These are phyloP conservation scores for Phytophthora agathidicida DNA, from an alignment of 352 stramenopile species.

Conservation along the genomic window DNA sequence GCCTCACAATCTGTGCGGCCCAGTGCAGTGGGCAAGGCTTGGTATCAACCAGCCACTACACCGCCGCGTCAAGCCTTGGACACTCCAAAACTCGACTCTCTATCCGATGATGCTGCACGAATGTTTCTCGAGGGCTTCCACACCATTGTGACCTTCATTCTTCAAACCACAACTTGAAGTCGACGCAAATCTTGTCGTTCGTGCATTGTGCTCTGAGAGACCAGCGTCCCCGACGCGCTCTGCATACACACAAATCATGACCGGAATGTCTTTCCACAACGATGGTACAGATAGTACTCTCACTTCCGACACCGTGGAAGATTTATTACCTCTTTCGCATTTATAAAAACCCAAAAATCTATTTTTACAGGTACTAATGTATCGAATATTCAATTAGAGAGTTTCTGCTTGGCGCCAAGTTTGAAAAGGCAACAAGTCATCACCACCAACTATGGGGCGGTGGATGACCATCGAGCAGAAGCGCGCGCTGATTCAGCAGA, in stretches of 20 bases:
- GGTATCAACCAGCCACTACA: conserved; percentile 7
- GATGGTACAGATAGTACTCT: no score
- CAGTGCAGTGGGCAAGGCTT: conserved; percentile 7
- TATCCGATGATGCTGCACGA: conserved; percentile 2
- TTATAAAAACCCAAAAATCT: no score
- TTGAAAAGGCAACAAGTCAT: no score
- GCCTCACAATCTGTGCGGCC: conserved; percentile 2
- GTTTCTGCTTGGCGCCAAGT: no score
- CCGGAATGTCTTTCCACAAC: background rate
- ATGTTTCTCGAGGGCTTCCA: no score
- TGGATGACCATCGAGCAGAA: no score
- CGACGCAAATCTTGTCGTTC: background rate
- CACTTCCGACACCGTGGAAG: no score
- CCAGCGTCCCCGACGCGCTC: background rate
- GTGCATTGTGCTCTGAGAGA: background rate
- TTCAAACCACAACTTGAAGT: background rate
- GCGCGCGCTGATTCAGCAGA: no score
- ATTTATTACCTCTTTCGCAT: no score
- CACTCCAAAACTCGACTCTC: background rate
- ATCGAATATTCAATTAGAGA: no score
- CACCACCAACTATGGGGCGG: no score
- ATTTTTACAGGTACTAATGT: no score
- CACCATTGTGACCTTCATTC: background rate
- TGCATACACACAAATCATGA: background rate
- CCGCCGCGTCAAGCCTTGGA: background rate